Evolutionary conservation across 495 filamentous ascomycete species (phyloP).

Genomic region (Annulohypoxylon nitens): DNA sequence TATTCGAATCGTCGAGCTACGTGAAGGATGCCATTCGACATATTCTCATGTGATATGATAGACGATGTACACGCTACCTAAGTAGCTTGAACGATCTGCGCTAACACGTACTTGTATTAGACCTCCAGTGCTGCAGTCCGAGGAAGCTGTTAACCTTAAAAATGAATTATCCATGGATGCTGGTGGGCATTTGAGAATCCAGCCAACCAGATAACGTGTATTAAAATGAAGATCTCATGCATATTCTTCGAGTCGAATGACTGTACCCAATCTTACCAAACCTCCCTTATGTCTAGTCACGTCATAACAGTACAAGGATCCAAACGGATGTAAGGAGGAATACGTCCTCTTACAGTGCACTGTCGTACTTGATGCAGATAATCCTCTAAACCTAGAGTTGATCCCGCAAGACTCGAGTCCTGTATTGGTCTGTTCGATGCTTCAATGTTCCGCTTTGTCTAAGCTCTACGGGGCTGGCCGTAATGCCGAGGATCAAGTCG

Average conservation of each 20-base stretch:
- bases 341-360: constrained; percentile 13
- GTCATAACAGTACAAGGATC: constrained; percentile 38
- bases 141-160: constrained; percentile 6
- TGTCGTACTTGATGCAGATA: constrained; percentile 23
- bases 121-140: not conserved
- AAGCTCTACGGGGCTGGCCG: not conserved
- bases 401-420: constrained; percentile 1
- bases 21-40: too few relatives aligned
- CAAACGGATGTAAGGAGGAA: constrained; percentile 19
- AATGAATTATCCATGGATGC: not conserved
- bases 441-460: constrained; percentile 10
- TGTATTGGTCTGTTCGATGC: constrained; percentile 5
- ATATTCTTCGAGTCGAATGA: constrained; percentile 16
- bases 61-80: too few relatives aligned
- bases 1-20: not conserved
- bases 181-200: not conserved
- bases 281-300: constrained; percentile 34
- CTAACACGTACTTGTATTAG: constrained; percentile 1
- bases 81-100: not conserved
- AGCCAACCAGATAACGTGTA: constrained; percentile 18
- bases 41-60: too few relatives aligned
- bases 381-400: constrained; percentile 18
- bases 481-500: constrained; percentile 15
- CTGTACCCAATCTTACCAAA: constrained; percentile 14
- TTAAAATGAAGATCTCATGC: constrained; percentile 22